Evolutionary conservation across 305 asterid genomes (phyloP), one percentile per base, ranked within the genome.

Genomic region (Fraxinus nigra): DNA sequence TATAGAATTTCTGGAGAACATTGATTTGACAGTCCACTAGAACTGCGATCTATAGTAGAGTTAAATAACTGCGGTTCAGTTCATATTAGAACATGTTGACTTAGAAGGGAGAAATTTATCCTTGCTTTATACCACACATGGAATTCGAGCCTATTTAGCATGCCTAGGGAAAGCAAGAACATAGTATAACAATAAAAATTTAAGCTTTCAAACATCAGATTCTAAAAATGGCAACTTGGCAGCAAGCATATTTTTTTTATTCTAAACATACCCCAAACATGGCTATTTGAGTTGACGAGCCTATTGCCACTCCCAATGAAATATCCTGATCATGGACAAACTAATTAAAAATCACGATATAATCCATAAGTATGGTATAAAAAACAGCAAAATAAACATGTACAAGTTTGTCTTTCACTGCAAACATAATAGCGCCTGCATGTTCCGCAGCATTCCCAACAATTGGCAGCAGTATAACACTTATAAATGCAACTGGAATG

Each of bases 381-480:
- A 77, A 69, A 18, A 32, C 1, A 78, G 78, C 59, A 77, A 14
- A 40, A 72, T 51, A 22, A 80, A 82, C 83, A 84, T 88, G 80
- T 72, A 94, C 98, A 80, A 94, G 96, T 86, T 94, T 94, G 90
- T 94, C 95, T 88, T 92, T 92, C 84, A 92, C 82, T 4, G 98
- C 98, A 89, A 94, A 94, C 94, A 94, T 91, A 77, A 94, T 78
- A 72, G 98, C 97, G 83, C 96, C 91, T 6, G 97, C 98, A 89
- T 94, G 98, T 78, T 94, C 98, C 0, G 98, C 96, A 51, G 97
- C 98, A 88, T 93, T 92, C 82, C 98, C 98, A 78, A 94, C 98
- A 59, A 94, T 90, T 3, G 98, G 97, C 51, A 94, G 95, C 82
- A 94, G 89, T 75, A 94, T 91, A 78, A 94, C 97, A 80, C 98